Conservation (phyloP, 179 eudicot genomes). For the Heliamphora pulchella region DNA sequence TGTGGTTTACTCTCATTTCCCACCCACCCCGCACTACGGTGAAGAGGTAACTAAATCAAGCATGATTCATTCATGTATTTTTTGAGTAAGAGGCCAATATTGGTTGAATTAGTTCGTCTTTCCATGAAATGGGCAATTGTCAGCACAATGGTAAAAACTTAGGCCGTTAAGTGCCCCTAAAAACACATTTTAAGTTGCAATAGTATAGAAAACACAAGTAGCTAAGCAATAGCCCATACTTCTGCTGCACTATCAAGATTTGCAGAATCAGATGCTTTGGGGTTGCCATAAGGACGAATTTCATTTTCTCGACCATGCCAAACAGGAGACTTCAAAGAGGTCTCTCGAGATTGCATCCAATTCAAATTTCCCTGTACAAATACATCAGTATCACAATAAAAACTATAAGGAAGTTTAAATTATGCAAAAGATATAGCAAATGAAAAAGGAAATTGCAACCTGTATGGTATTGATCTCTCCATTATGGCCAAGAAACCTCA, state of each 20-base stretch:
- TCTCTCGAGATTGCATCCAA: slow-evolving; percentile 99
- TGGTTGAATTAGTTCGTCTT: too few species aligned
- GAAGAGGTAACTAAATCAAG: too few species aligned
- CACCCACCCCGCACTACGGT: too few species aligned
- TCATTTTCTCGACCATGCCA: slow-evolving; percentile 98
- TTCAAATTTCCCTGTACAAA: slow-evolving; percentile 83
- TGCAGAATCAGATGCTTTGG: slow-evolving; percentile 97
- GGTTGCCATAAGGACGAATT: slow-evolving; percentile 88
- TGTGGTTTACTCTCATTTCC: too few species aligned
- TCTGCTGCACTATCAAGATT: slow-evolving; percentile 99
- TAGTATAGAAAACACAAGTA: neutral
- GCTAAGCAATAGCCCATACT: slow-evolving; percentile 31
- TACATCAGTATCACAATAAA: slow-evolving; percentile 19
- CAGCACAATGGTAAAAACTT: neutral
- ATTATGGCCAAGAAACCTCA: slow-evolving; percentile 99
- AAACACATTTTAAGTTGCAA: slow-evolving; percentile 5
- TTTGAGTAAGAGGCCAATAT: too few species aligned
- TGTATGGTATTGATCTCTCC: slow-evolving; percentile 99
- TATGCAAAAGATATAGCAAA: slow-evolving; percentile 11
- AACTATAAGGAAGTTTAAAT: slow-evolving; percentile 13
- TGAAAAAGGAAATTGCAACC: slow-evolving; percentile 40
- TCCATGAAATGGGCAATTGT: too few species aligned
- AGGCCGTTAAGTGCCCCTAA: neutral
- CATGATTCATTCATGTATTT: too few species aligned
- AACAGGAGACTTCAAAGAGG: slow-evolving; percentile 81